Percentiles rank a stretch among this genome's conserved stretches.
Evolutionary conservation across 2,329 filamentous ascomycete genomes (phyloP).

Genomic region (Celoporthe dispersa): DNA sequence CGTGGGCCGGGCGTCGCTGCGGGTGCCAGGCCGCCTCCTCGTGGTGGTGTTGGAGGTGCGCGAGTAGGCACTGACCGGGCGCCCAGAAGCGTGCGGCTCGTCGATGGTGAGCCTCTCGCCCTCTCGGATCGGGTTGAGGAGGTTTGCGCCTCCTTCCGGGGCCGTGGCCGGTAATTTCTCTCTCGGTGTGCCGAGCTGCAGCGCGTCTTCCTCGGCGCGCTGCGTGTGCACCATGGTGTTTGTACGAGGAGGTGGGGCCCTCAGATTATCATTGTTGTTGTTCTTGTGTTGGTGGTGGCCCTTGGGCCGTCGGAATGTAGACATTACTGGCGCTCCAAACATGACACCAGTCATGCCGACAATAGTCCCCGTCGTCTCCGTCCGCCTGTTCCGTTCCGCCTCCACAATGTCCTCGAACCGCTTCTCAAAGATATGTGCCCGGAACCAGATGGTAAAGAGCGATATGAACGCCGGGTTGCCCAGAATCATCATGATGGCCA

Average conservation of each 20-base stretch:
- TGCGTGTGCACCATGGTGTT: conserved; percentile 19
- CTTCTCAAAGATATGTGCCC: conserved; percentile 64
- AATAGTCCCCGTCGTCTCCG: conserved; percentile 33
- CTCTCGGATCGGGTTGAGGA: conserved; percentile 26
- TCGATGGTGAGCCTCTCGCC: conserved; percentile 18
- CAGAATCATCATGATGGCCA: conserved; percentile 66
- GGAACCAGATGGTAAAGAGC: conserved; percentile 63
- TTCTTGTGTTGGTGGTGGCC: background rate
- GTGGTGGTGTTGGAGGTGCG: background rate
- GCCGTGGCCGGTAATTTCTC: background rate
- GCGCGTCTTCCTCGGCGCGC: conserved; percentile 25
- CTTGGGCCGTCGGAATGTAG: conserved; percentile 19
- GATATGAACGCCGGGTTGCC: conserved; percentile 69
- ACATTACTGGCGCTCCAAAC: conserved; percentile 33
- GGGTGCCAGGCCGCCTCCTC: conserved; percentile 17
- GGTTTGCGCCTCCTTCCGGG: background rate
- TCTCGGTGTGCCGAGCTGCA: conserved; percentile 7
- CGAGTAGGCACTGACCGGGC: conserved; percentile 14
- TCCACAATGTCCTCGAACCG: conserved; percentile 60
- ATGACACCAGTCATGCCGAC: conserved; percentile 33
- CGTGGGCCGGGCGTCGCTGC: conserved; percentile 24
- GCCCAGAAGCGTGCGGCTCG: conserved; percentile 4
- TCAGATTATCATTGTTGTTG: background rate
- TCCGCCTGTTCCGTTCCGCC: conserved; percentile 43
- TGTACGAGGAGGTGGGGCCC: background rate